phyloP scores from a whole-genome alignment of 75 land plant genomes.

The Isoetes taiwanensis region DNA sequence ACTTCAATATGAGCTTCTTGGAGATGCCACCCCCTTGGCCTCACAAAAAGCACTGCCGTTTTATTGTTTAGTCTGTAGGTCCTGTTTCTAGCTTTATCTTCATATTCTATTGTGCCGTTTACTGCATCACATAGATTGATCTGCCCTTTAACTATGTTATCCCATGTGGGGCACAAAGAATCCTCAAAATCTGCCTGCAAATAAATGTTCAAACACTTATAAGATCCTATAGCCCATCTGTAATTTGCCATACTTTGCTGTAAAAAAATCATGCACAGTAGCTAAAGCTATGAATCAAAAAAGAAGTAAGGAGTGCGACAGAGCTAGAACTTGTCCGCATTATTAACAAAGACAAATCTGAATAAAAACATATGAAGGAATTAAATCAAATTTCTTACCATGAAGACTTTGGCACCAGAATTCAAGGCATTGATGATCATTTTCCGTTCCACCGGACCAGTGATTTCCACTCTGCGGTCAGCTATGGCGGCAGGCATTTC shows the following conservation, averaged over 20 bases:
- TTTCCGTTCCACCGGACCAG: conserved; percentile 87
- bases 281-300: too few relatives aligned
- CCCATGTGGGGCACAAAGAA: conserved; percentile 85
- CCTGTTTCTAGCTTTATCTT: conserved; percentile 64
- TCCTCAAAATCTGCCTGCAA: conserved; percentile 94
- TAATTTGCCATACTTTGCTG: too few relatives aligned
- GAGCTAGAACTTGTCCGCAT: too few relatives aligned
- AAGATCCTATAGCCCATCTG: too few relatives aligned
- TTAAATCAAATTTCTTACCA: conserved; percentile 33
- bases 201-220: too few relatives aligned
- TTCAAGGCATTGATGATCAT: conserved; percentile 95
- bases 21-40: conserved; percentile 86
- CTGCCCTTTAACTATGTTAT: conserved; percentile 71
- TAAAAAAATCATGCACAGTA: too few relatives aligned
- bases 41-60: conserved; percentile 66
- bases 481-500: conserved; percentile 55
- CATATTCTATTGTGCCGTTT: conserved; percentile 49
- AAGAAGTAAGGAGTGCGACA: too few relatives aligned
- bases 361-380: too few relatives aligned
- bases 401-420: conserved; percentile 91
- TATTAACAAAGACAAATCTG: too few relatives aligned
- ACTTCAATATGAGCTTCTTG: conserved; percentile 74
- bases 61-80: conserved; percentile 63
- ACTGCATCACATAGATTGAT: conserved; percentile 79
- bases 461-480: conserved; percentile 83